Evolutionary conservation across 2,329 filamentous ascomycete genomes (phyloP).

Genomic region (Talaromyces sp.): DNA sequence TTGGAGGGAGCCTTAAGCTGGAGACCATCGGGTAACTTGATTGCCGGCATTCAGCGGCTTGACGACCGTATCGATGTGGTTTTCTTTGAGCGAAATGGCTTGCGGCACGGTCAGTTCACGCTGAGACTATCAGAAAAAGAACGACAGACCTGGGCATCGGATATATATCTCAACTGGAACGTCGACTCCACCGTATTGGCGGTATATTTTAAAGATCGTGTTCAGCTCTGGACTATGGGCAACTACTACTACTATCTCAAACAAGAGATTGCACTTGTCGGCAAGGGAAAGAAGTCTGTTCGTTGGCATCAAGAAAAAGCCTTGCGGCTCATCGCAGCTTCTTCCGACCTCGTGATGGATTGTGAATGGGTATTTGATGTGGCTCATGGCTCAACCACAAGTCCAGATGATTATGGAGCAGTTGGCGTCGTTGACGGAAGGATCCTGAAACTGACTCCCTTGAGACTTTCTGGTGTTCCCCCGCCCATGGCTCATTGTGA

Average conservation of each 20-base stretch:
- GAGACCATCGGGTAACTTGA: constrained; percentile 84
- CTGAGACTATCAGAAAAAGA: constrained; percentile 64
- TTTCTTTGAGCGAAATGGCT: constrained; percentile 96
- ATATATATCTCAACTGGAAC: constrained; percentile 78
- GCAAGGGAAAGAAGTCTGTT: constrained; percentile 23
- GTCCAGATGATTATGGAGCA: constrained; percentile 73
- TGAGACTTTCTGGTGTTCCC: constrained; percentile 79
- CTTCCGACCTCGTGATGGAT: constrained; percentile 52
- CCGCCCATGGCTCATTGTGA: constrained; percentile 90
- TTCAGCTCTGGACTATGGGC: constrained; percentile 95
- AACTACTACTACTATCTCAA: constrained; percentile 99
- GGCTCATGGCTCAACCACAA: constrained; percentile 63
- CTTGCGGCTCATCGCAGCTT: constrained; percentile 61
- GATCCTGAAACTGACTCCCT: constrained; percentile 76
- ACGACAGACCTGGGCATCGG: constrained; percentile 51
- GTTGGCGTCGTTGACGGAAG: constrained; percentile 82
- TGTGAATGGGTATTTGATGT: constrained; percentile 67
- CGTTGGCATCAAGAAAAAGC: constrained; percentile 85
- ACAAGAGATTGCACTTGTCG: constrained; percentile 65
- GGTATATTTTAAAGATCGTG: constrained; percentile 66
- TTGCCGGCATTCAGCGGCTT: constrained; percentile 79
- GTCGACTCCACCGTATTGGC: constrained; percentile 86
- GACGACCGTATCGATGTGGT: constrained; percentile 71
- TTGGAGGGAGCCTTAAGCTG: constrained; percentile 86
- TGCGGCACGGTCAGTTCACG: constrained; percentile 93